Evolutionary conservation across 352 stramenopile genomes (phyloP).

Genomic region (Elongisporangium undulatum): DNA sequence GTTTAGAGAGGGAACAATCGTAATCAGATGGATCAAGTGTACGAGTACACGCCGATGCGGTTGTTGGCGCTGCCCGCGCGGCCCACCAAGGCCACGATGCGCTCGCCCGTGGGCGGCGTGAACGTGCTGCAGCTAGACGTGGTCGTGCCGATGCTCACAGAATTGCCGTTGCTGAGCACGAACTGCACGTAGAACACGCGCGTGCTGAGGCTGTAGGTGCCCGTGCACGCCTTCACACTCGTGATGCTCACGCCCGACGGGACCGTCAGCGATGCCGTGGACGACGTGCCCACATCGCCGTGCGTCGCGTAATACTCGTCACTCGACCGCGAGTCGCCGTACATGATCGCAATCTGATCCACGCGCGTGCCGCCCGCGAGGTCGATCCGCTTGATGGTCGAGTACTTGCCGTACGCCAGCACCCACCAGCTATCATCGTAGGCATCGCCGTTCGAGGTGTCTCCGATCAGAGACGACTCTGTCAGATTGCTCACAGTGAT

Average conservation of each 20-base stretch:
- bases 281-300: constrained; percentile 11
- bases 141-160: constrained; percentile 11
- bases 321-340: constrained; percentile 12
- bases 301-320: constrained; percentile 14
- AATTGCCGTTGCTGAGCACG: constrained; percentile 12
- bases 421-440: constrained; percentile 20
- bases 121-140: constrained; percentile 10
- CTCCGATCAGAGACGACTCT: constrained; percentile 6
- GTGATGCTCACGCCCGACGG: constrained; percentile 8
- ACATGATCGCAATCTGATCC: constrained; percentile 14
- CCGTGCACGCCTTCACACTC: constrained; percentile 7
- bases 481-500: constrained; percentile 12
- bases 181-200: constrained; percentile 14
- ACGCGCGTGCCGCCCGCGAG: constrained; percentile 14
- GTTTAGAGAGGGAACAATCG: not conserved
- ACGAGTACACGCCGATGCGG: constrained; percentile 9
- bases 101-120: constrained; percentile 7
- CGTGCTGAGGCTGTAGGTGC: constrained; percentile 6
- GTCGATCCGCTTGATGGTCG: constrained; percentile 15
- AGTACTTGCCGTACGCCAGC: constrained; percentile 14
- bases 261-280: constrained; percentile 10
- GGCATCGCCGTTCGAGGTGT: constrained; percentile 6
- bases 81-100: constrained; percentile 11
- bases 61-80: constrained; percentile 14
- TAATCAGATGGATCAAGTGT: constrained; percentile 1